Percentiles rank a stretch among this genome's conserved stretches.
phyloP scores from a whole-genome alignment of 306 rosid genomes.

The Castanopsis chinensis region DNA sequence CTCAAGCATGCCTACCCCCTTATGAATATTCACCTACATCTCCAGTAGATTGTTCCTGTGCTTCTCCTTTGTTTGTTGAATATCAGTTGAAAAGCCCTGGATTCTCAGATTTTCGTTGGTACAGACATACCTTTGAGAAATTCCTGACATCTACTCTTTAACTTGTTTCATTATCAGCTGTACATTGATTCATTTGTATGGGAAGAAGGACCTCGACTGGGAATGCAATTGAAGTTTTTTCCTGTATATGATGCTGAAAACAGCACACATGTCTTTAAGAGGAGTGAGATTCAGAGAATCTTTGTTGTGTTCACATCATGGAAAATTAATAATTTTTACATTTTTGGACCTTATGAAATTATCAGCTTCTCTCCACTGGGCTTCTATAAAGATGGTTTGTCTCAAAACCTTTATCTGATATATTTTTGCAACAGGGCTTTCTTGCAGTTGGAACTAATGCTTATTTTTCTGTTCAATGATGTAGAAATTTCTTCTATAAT shows the following conservation, averaged over 20 bases:
- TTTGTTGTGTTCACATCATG: slow-evolving; percentile 56
- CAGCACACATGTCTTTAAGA: slow-evolving; percentile 38
- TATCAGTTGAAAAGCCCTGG: slow-evolving; percentile 94
- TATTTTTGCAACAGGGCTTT: slow-evolving; percentile 11
- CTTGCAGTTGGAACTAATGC: slow-evolving; percentile 1
- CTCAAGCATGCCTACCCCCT: slow-evolving; percentile 61
- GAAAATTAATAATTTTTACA: slow-evolving; percentile 45
- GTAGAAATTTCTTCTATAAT: slow-evolving; percentile 4
- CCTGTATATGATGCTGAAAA: slow-evolving; percentile 38
- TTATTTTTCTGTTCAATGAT: slow-evolving; percentile 3
- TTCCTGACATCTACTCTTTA: slow-evolving; percentile 48
- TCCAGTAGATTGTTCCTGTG: slow-evolving; percentile 60
- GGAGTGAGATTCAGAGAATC: slow-evolving; percentile 55
- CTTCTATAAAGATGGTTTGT: slow-evolving; percentile 55
- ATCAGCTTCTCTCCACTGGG: slow-evolving; percentile 38
- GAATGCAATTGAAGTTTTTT: slow-evolving; percentile 64
- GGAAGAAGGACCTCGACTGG: slow-evolving; percentile 75
- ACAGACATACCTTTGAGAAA: slow-evolving; percentile 26
- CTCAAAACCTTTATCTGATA: slow-evolving; percentile 27
- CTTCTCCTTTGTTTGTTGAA: slow-evolving; percentile 54
- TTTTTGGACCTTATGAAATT: slow-evolving; percentile 89
- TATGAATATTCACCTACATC: slow-evolving; percentile 44
- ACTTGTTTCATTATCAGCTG: slow-evolving; percentile 45
- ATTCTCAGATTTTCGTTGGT: slow-evolving; percentile 59
- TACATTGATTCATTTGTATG: slow-evolving; percentile 41